Conservation (phyloP, 164 flowering plant species). For the Aristolochia californica region DNA sequence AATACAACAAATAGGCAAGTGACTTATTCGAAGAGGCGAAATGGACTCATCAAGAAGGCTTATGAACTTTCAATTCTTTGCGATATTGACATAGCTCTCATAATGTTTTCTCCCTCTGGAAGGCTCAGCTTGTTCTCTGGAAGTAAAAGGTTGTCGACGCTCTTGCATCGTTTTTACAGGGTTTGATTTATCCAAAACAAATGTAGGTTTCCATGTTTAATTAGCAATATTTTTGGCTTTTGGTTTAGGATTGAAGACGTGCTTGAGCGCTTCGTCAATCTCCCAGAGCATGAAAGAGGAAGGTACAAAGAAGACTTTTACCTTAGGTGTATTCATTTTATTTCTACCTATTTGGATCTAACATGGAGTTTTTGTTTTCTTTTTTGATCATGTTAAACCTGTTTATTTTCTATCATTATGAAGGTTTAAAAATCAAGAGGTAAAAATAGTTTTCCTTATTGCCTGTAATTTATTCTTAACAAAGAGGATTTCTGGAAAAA, state of each 20-base stretch:
- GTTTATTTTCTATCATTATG: conserved; percentile 20
- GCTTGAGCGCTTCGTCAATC: conserved; percentile 30
- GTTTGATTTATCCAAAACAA: not conserved
- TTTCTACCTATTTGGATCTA: not conserved
- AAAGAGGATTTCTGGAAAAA: too few relatives aligned
- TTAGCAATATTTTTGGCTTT: not conserved
- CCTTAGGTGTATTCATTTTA: not conserved
- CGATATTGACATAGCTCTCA: conserved; percentile 59
- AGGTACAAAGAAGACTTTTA: conserved; percentile 18
- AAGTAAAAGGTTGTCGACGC: conserved; percentile 20
- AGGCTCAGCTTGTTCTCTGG: conserved; percentile 51
- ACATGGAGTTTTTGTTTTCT: not conserved
- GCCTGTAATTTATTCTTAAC: not conserved
- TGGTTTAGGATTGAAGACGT: conserved; percentile 44
- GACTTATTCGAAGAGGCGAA: conserved; percentile 64
- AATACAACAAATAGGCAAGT: conserved; percentile 63
- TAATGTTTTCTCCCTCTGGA: conserved; percentile 66
- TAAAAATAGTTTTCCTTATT: not conserved
- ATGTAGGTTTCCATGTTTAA: not conserved
- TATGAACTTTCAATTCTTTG: conserved; percentile 63
- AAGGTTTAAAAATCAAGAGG: conserved; percentile 23
- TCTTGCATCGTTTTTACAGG: not conserved
- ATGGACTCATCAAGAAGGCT: conserved; percentile 72
- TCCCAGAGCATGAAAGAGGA: conserved; percentile 49
- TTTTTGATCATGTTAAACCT: not conserved